phyloP scores from a whole-genome alignment of 345 rosid species.

The Euphorbia tirucalli region DNA sequence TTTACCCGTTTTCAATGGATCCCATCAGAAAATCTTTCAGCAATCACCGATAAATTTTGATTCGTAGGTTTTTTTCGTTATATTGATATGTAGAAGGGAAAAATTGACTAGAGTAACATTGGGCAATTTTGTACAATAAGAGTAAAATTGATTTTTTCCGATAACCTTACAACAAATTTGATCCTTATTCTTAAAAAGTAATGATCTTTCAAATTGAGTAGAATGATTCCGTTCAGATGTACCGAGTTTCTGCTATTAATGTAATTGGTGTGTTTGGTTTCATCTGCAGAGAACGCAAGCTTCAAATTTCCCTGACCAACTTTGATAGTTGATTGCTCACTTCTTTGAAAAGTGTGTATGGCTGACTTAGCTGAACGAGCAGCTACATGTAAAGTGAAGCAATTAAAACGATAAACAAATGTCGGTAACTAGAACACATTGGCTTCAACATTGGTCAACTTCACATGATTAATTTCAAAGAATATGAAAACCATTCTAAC shows the following conservation, averaged over 20 bases:
- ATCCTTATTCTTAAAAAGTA: not conserved
- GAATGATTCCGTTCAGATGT: constrained; percentile 22
- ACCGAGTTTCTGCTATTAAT: constrained; percentile 58
- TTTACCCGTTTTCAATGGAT: too few species aligned
- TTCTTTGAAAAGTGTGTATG: constrained; percentile 39
- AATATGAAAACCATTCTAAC: constrained; percentile 16
- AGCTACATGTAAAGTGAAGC: constrained; percentile 42
- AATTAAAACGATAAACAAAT: constrained; percentile 6
- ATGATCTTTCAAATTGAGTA: constrained; percentile 3
- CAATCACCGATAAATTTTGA: too few species aligned
- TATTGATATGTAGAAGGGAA: too few species aligned
- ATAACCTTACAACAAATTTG: too few species aligned
- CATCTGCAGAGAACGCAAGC: constrained; percentile 55
- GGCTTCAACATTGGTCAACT: constrained; percentile 20
- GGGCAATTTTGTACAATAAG: too few species aligned
- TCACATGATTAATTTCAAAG: constrained; percentile 21
- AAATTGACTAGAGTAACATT: too few species aligned
- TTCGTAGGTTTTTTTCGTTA: too few species aligned
- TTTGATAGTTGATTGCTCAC: constrained; percentile 45
- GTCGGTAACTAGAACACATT: constrained; percentile 15
- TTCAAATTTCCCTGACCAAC: constrained; percentile 71
- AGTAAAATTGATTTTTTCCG: too few species aligned
- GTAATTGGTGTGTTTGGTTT: constrained; percentile 45
- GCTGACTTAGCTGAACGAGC: constrained; percentile 49
- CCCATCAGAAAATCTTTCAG: too few species aligned